Base-by-base conservation (phyloP, 176 grass and related monocot species). In the Avena eriantha region DNA sequence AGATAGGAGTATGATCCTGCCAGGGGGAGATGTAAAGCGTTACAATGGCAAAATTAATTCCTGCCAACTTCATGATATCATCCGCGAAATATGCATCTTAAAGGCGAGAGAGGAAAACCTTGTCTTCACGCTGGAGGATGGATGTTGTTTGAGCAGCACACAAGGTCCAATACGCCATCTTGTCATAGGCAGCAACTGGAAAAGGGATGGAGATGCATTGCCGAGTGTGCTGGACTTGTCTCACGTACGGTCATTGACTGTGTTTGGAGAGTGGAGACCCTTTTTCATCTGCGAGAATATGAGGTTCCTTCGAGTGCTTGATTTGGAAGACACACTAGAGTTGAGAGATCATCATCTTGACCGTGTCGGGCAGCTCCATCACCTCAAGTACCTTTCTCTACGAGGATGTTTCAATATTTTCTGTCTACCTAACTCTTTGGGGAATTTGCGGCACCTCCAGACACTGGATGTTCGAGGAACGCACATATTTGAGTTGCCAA, bases 31-130 rank as follows among this genome's bases (percentile, higher is more conserved):
- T 4, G 53, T 0, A 12, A 63, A 3, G 10, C 6, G 1, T 39
- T 0, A 8, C 13, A 46, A 4, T 35, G 56, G 19, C 0, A 35
- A 36, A 0, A 39, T 72, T 51, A 9, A 64, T 55, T 55, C 8
- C 7, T 88, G 61, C 7, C 68, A 78, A 46, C 46, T 93, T 15
- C 88, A 91, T 80, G 73, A 88, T 50, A 10, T 93, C 0, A 77
- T 91, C 31, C 71, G 82, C 0, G 79, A 91, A 82, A 58, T 88
- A 1, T 77, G 86, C 8, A 13, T 88, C 4, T 13, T 15, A 19
- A 91, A 88, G 39, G 76, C 86, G 0, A 61, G 15, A 3, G 77
- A 86, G 19, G 78, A 91, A 64, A 91, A 73, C 45, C 57, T 86
- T 63, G 82, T 86, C 0, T 61, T 84, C 2, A 22, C 73, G 0